Base-by-base conservation (phyloP, 129 eudicot species). In the Ambrosia trifida region DNA sequence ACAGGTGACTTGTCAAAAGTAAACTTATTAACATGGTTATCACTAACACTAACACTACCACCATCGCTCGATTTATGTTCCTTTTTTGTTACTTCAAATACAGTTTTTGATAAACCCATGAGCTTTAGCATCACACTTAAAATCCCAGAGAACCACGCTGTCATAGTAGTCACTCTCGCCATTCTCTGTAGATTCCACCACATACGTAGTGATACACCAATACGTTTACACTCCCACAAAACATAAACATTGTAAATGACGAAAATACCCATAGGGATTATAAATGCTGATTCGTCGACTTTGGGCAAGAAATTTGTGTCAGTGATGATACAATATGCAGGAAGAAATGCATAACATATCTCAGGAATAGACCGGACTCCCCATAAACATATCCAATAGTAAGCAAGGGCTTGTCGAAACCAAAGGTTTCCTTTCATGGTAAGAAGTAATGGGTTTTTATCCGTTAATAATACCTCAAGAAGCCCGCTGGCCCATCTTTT, bases 181-280 rank as follows among this genome's bases (percentile, higher is more conserved):
- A 77, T 82, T 61, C 77, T 78, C 28, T 85, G 90, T 63, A 79
- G 38, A 60, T 85, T 85, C 90, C 90, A 85, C 90, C 90, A 85
- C 18, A 69, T 83, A 12, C 81, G 81, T 43, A 74, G 4, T 0
- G 87, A 72, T 61, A 36, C 51, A 24, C 85, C 85, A 11, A 46
- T 0, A 33, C 31, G 43, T 38, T 38, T 38, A 38, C 6, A 38
- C 43, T 38, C 43, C 43, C 43, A 38, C 43, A 5, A 38, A 38
- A 38, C 5, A 38, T 38, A 38, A 4, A 5, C 43, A 38, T 38
- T 38, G 43, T 38, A 38, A 5, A 64, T 85, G 54, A 74, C 32
- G 5, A 77, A 69, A 41, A 82, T 46, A 30, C 81, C 20, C 51
- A 71, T 38, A 8, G 70, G 83, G 12, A 82, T 66, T 14, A 60